Evolutionary conservation across 768 basidiomycete genomes (phyloP).

Genomic region (Leccinum imitatum): DNA sequence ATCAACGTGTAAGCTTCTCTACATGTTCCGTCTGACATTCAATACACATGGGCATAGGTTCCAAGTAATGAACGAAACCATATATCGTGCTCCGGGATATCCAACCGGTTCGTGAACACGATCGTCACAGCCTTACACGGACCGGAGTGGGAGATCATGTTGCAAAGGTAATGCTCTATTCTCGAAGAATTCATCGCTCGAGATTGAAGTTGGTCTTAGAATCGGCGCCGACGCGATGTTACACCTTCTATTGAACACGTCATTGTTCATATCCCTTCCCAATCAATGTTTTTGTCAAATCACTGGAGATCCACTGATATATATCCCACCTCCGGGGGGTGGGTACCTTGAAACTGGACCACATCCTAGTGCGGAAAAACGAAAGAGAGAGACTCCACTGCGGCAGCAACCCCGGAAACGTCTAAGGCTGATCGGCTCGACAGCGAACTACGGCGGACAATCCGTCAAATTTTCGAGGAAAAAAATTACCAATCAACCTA

Average conservation of each 20-base stretch:
- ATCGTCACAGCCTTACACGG: conserved; percentile 64
- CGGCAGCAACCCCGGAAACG: conserved; percentile 30
- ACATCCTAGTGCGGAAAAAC: conserved; percentile 16
- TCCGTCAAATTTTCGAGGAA: conserved; percentile 7
- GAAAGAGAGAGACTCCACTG: conserved; percentile 19
- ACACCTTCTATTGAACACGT: conserved; percentile 73
- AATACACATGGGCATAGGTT: conserved; percentile 7
- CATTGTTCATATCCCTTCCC: conserved; percentile 72
- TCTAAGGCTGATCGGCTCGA: conserved; percentile 13
- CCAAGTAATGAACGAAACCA: conserved; percentile 40
- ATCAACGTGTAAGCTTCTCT: conserved; percentile 47
- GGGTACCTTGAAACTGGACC: conserved; percentile 13
- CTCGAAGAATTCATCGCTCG: background rate
- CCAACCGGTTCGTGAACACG: conserved; percentile 71
- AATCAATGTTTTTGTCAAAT: conserved; percentile 87
- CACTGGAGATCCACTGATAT: conserved; percentile 67
- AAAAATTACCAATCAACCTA: conserved; percentile 7
- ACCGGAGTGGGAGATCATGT: conserved; percentile 63
- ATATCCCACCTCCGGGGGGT: conserved; percentile 27
- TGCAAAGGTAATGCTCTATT: conserved; percentile 50
- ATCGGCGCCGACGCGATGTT: conserved; percentile 76
- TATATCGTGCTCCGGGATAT: conserved; percentile 43
- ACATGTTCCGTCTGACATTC: background rate
- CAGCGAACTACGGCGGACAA: conserved; percentile 4
- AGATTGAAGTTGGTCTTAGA: conserved; percentile 39